Conservation (phyloP, 768 basidiomycete genomes). For the Calvatia gigantea region DNA sequence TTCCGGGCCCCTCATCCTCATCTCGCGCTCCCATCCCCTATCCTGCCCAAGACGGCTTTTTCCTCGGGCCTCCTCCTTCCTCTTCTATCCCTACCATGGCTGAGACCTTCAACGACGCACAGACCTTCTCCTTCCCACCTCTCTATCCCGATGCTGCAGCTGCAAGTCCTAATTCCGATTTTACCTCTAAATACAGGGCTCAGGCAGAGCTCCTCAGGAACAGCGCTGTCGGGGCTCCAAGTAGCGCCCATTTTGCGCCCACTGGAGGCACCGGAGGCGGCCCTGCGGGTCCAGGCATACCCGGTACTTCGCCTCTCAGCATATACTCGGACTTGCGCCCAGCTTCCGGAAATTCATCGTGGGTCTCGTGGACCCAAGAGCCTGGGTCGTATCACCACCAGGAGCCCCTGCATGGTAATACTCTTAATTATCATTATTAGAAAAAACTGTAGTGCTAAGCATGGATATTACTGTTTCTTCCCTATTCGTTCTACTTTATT, state of each 20-base stretch:
- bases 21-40: constrained; percentile 15
- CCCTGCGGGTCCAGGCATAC: constrained; percentile 15
- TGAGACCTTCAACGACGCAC: constrained; percentile 14
- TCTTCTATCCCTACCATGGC: constrained; percentile 23
- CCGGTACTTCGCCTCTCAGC: constrained; percentile 8
- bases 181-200: constrained; percentile 38
- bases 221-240: background rate
- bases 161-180: constrained; percentile 27
- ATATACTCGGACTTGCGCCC: constrained; percentile 5
- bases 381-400: constrained; percentile 14
- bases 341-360: constrained; percentile 5
- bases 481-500: constrained; percentile 7
- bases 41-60: constrained; percentile 36
- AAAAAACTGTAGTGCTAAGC: constrained; percentile 31
- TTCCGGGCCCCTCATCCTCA: constrained; percentile 15
- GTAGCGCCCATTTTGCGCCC: constrained; percentile 7
- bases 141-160: constrained; percentile 17
- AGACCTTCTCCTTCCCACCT: constrained; percentile 18
- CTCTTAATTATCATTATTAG: constrained; percentile 26
- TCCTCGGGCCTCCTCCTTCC: constrained; percentile 36
- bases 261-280: constrained; percentile 8
- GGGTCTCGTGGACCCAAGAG: constrained; percentile 11
- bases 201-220: constrained; percentile 35
- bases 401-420: constrained; percentile 26
- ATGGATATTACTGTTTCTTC: constrained; percentile 16